These are phyloP conservation scores for Phylloporus sp. DNA, from an alignment of 768 basidiomycete species.

Conservation along the genomic window DNA sequence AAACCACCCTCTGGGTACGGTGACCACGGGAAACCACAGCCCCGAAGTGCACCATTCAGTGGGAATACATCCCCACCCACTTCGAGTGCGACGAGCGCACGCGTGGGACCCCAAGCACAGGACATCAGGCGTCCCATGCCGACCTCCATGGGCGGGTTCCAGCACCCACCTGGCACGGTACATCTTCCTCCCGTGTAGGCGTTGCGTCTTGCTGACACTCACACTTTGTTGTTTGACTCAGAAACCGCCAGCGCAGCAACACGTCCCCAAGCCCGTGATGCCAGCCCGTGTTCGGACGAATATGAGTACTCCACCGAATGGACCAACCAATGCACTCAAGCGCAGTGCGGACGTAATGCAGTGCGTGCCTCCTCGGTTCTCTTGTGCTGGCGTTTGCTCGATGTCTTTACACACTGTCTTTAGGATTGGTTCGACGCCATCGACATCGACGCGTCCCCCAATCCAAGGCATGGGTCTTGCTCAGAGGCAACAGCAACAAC, in stretches of 20 bases:
- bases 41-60: not conserved
- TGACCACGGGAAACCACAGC: not conserved
- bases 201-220: not conserved
- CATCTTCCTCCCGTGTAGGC: constrained; percentile 7
- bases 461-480: constrained; percentile 40
- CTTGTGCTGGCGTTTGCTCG: not conserved
- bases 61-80: not conserved
- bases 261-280: constrained; percentile 1
- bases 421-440: constrained; percentile 18
- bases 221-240: not conserved
- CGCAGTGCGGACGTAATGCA: constrained; percentile 34
- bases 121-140: not conserved
- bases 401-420: not conserved
- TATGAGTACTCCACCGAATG: constrained; percentile 2
- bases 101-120: not conserved
- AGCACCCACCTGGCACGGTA: constrained; percentile 47
- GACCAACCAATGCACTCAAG: constrained; percentile 24
- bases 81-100: constrained; percentile 1
- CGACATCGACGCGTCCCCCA: constrained; percentile 14
- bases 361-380: constrained; percentile 14
- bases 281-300: constrained; percentile 8
- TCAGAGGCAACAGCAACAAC: constrained; percentile 30
- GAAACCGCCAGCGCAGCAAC: constrained; percentile 11
- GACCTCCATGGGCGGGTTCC: constrained; percentile 45
- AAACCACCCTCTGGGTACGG: not conserved